These are phyloP conservation scores for Fusarium nurragi DNA, from an alignment of 2,329 filamentous ascomycete species.

Conservation along the genomic window DNA sequence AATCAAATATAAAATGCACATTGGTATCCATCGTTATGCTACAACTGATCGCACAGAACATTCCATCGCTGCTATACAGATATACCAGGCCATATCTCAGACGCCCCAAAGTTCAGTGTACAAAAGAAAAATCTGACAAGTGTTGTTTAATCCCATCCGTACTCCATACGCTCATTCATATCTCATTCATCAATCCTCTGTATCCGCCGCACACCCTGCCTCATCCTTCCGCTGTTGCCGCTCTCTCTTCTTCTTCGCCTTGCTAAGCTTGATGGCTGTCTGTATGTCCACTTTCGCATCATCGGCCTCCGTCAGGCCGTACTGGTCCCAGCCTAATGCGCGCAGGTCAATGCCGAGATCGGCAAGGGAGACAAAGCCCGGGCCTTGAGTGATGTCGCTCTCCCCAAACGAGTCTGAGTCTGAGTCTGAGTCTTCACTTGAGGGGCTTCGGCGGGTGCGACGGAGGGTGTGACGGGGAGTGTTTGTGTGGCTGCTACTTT, in stretches of 20 bases:
- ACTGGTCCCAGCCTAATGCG: slow-evolving; percentile 29
- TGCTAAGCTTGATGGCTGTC: slow-evolving; percentile 35
- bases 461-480: slow-evolving; percentile 8
- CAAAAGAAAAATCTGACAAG: slow-evolving; percentile 25
- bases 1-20: not conserved
- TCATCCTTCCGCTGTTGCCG: slow-evolving; percentile 21
- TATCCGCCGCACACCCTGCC: slow-evolving; percentile 33
- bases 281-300: slow-evolving; percentile 39
- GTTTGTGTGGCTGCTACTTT: slow-evolving; percentile 6
- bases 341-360: slow-evolving; percentile 31
- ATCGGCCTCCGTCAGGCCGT: slow-evolving; percentile 38
- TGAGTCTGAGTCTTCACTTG: slow-evolving; percentile 23
- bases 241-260: slow-evolving; percentile 31
- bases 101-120: slow-evolving; percentile 12
- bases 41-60: not conserved
- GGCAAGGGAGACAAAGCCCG: slow-evolving; percentile 28
- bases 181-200: slow-evolving; percentile 33
- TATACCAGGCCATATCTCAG: not conserved
- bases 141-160: not conserved
- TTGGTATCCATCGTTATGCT: not conserved
- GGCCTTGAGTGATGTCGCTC: slow-evolving; percentile 15
- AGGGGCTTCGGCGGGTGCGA: slow-evolving; percentile 5
- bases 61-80: not conserved
- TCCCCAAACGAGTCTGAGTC: slow-evolving; percentile 38
- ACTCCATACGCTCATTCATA: slow-evolving; percentile 22